These are phyloP conservation scores for Trichoderma citrinoviride DNA, from an alignment of 2,329 filamentous ascomycete species.

Conservation along the genomic window DNA sequence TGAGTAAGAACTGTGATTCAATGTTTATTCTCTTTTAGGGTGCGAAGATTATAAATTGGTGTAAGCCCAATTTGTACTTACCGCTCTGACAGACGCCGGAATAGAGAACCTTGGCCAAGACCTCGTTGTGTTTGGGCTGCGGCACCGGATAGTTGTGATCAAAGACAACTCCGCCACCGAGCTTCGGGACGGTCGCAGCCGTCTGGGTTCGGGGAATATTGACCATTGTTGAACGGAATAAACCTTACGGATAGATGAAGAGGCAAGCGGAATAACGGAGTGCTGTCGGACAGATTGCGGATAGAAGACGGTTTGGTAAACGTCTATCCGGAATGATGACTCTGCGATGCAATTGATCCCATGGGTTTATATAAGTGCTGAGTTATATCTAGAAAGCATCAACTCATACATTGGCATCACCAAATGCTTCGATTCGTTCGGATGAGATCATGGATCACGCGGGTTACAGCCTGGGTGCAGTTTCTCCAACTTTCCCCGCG, in stretches of 20 bases:
- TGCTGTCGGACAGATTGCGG: background rate
- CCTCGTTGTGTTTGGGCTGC: conserved; percentile 24
- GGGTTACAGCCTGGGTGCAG: background rate
- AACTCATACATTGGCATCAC: background rate
- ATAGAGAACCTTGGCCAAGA: conserved; percentile 25
- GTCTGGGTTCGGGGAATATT: conserved; percentile 23
- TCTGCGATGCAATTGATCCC: background rate
- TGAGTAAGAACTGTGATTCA: background rate
- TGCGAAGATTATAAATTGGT: background rate
- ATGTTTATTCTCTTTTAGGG: background rate
- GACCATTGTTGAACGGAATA: background rate
- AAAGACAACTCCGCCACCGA: conserved; percentile 24
- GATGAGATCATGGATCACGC: background rate
- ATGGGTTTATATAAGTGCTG: background rate
- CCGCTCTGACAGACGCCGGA: conserved; percentile 25
- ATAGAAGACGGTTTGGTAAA: background rate
- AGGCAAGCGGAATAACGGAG: background rate
- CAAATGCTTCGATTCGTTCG: background rate
- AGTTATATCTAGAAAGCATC: background rate
- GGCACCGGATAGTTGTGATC: conserved; percentile 24
- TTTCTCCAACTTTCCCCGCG: conserved; percentile 20
- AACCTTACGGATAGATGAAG: background rate
- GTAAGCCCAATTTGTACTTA: background rate
- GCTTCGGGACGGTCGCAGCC: conserved; percentile 24
- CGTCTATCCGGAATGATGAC: background rate